Conservation (phyloP, 208 protist species). For the Acanthamoeba healyi region DNA sequence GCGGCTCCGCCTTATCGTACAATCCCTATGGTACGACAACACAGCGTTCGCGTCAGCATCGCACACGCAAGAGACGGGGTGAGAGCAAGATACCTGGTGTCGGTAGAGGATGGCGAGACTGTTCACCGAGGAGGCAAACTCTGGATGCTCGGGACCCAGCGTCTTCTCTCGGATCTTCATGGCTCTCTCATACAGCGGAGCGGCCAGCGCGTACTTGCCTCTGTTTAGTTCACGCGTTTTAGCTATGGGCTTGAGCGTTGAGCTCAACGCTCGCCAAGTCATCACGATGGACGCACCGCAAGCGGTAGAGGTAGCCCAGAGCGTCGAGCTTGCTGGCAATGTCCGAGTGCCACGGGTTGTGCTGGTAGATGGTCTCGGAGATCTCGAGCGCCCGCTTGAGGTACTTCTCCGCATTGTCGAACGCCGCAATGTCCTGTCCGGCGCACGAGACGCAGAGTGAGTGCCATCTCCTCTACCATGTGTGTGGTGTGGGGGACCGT, state of each 20-base stretch:
- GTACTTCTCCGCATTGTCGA: slow-evolving; percentile 7
- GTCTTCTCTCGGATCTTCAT: slow-evolving; percentile 48
- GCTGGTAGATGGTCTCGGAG: neutral
- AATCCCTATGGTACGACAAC: no score
- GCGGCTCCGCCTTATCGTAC: slow-evolving; percentile 49
- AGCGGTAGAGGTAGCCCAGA: slow-evolving; percentile 16
- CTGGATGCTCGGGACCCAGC: slow-evolving; percentile 4
- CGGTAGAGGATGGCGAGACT: slow-evolving; percentile 48
- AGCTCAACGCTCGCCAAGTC: no score
- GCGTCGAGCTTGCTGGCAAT: slow-evolving; percentile 50
- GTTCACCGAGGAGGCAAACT: slow-evolving; percentile 38
- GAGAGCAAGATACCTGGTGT: neutral
- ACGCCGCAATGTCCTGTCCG: slow-evolving; percentile 17
- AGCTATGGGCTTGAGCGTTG: no score
- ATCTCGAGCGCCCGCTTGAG: slow-evolving; percentile 14
- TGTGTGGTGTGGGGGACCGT: no score
- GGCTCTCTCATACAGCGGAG: slow-evolving; percentile 29
- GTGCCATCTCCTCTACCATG: neutral
- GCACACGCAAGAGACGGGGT: neutral
- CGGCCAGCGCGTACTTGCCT: slow-evolving; percentile 32
- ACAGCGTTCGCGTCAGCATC: no score
- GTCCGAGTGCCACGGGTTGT: neutral
- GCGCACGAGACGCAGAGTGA: neutral
- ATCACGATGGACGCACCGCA: neutral
- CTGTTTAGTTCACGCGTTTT: no score